A percentile compares a stretch with the other conserved stretches of the same genome.
Evolutionary conservation across 2,329 filamentous ascomycete species (phyloP).

Genomic region (Fragosphaeria purpurea): DNA sequence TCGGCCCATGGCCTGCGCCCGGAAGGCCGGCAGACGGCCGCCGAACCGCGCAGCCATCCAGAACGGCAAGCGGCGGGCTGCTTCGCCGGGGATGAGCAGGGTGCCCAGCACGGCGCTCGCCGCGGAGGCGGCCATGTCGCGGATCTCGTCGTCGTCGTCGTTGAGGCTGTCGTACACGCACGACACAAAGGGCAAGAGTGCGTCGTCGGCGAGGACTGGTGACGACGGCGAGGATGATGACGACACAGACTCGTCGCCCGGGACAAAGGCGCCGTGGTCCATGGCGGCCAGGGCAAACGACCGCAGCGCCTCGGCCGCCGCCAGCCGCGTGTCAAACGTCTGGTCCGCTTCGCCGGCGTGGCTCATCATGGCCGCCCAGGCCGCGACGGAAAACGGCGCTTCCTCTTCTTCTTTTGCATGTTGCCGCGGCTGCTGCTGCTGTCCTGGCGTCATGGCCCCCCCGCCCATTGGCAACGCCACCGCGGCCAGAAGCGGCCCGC

Average conservation of each 20-base stretch:
- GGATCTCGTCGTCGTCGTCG: conserved; percentile 87
- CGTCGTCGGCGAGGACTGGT: background rate
- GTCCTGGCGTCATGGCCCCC: conserved; percentile 6
- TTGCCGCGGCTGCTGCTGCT: background rate
- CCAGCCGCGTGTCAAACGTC: conserved; percentile 56
- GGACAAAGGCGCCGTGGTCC: conserved; percentile 6
- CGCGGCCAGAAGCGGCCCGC: conserved; percentile 35
- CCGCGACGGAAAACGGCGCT: conserved; percentile 10
- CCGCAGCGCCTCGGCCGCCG: conserved; percentile 45
- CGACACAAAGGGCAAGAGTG: conserved; percentile 47
- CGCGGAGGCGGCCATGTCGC: conserved; percentile 50
- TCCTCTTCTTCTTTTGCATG: too few relatives aligned
- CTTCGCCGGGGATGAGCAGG: conserved; percentile 36
- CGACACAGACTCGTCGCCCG: too few relatives aligned
- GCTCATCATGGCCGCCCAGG: conserved; percentile 42
- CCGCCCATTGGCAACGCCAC: conserved; percentile 2
- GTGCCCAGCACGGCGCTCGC: conserved; percentile 34
- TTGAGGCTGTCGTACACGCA: conserved; percentile 67
- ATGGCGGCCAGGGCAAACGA: conserved; percentile 33
- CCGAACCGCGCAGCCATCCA: conserved; percentile 31
- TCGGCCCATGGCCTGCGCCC: conserved; percentile 29
- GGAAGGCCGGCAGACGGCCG: conserved; percentile 26
- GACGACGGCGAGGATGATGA: too few relatives aligned
- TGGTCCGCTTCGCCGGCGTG: conserved; percentile 38
- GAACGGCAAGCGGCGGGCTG: conserved; percentile 33